Base-by-base conservation (phyloP, 495 filamentous ascomycete genomes). In the Neurospora terricola region DNA sequence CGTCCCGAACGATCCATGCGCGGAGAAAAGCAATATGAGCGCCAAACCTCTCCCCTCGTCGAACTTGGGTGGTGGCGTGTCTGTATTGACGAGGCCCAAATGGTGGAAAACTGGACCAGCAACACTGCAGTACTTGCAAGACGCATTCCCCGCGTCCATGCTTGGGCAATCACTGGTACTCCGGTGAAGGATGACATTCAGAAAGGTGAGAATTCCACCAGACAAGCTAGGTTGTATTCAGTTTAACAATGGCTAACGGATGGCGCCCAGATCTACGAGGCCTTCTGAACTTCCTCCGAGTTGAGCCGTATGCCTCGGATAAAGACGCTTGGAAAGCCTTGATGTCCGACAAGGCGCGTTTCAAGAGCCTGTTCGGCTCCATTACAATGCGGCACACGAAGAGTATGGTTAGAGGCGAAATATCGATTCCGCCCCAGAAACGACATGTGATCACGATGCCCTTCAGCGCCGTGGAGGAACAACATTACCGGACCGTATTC, bases 91-190 rank as follows among this genome's bases (percentile, higher is more conserved):
- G 96, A 98, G 80, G 96, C 94, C 3, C 96, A 99, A 79, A 97
- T 97, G 92, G 88, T 98, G 40, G 95, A 97, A 72, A 93, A 88
- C 74, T 93, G 93, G 69, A 89, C 95, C 9, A 94, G 89, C 78
- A 91, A 92, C 72, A 92, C 95, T 18, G 94, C 96, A 3, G 88
- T 86, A 74, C 87, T 97, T 39, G 94, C 95, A 21, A 85, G 90
- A 36, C 80, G 90, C 27, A 92, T 99, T 73, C 94, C 94, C 71
- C 86, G 95, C 34, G 79, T 92, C 73, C 95, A 96, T 81, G 89
- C 93, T 11, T 98, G 96, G 96, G 93, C 89, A 36, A 89, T 99
- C n/a, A 94, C 93, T 4, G 96, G 95, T 23, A 99, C 96, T 0
- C 96, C 96, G 1, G 85, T 97, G 30, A 89, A 90, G 71, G 94